Percentiles rank a stretch among this genome's conserved stretches.
These are phyloP conservation scores for Knufia fluminis DNA, from an alignment of 2,329 filamentous ascomycete species.

Conservation along the genomic window DNA sequence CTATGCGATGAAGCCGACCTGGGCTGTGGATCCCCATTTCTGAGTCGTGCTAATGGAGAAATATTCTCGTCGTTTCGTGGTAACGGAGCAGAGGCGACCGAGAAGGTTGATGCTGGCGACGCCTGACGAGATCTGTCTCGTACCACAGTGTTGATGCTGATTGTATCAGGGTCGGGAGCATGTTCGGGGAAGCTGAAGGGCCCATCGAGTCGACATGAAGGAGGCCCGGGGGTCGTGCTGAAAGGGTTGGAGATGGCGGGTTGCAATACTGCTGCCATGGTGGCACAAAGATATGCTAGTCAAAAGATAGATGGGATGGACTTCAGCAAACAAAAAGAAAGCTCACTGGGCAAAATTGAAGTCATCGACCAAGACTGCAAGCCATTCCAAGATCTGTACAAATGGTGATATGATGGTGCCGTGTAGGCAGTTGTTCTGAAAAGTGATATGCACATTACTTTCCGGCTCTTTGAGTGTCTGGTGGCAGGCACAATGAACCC, in stretches of 20 bases:
- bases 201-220: neutral
- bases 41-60: neutral
- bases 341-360: constrained; percentile 7
- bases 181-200: neutral
- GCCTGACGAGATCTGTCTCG: neutral
- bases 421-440: neutral
- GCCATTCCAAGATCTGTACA: constrained; percentile 10
- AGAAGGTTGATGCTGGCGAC: neutral
- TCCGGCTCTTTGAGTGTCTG: no score
- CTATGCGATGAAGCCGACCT: neutral
- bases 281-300: neutral
- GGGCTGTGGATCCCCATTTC: neutral
- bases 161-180: neutral
- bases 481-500: no score
- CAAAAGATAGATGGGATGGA: constrained; percentile 4
- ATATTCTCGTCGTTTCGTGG: constrained; percentile 3
- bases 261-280: constrained; percentile 7
- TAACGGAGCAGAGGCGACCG: neutral
- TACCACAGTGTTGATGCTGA: neutral
- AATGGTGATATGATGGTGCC: constrained; percentile 2
- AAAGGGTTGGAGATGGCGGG: constrained; percentile 1
- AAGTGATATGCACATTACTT: no score
- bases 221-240: neutral
- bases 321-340: constrained; percentile 6
- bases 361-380: constrained; percentile 9